Evolutionary conservation across 805 yeast genomes (phyloP).

Genomic region (Millerozyma acaciae): DNA sequence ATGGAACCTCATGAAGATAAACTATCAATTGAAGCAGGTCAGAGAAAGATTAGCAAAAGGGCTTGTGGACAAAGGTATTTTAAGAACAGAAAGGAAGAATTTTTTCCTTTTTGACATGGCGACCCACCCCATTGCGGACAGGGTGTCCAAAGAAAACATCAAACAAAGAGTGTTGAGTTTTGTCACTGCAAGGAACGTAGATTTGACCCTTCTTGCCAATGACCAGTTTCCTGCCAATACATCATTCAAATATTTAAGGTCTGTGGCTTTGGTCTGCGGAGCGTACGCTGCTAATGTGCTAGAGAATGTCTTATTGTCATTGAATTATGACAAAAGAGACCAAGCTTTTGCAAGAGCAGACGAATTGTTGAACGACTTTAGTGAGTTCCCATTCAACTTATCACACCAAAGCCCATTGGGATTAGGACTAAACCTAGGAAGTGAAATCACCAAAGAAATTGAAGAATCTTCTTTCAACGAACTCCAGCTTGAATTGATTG

Average conservation of each 20-base stretch:
- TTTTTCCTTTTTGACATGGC: constrained; percentile 97
- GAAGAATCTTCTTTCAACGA: constrained; percentile 49
- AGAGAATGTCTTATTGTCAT: constrained; percentile 75
- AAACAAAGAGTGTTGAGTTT: constrained; percentile 66
- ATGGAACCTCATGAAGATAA: constrained; percentile 93
- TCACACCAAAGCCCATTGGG: constrained; percentile 59
- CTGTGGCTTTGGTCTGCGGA: constrained; percentile 79
- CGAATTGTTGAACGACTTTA: constrained; percentile 74
- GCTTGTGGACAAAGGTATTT: constrained; percentile 91
- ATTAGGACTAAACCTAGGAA: constrained; percentile 64
- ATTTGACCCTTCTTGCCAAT: constrained; percentile 36
- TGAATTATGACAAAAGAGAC: constrained; percentile 81
- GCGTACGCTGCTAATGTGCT: constrained; percentile 95
- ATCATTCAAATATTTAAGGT: constrained; percentile 67
- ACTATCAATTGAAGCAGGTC: constrained; percentile 94
- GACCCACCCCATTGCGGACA: constrained; percentile 92
- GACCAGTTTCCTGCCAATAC: constrained; percentile 66
- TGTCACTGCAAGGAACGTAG: constrained; percentile 68
- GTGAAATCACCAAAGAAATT: constrained; percentile 51
- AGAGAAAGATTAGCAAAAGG: constrained; percentile 96
- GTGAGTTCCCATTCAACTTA: constrained; percentile 77
- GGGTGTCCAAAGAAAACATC: constrained; percentile 76
- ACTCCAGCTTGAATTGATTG: constrained; percentile 79
- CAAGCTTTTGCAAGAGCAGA: constrained; percentile 93
- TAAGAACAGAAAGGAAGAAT: constrained; percentile 93